Conservation (phyloP, 2,329 filamentous ascomycete species). For the Colletotrichum sp. region DNA sequence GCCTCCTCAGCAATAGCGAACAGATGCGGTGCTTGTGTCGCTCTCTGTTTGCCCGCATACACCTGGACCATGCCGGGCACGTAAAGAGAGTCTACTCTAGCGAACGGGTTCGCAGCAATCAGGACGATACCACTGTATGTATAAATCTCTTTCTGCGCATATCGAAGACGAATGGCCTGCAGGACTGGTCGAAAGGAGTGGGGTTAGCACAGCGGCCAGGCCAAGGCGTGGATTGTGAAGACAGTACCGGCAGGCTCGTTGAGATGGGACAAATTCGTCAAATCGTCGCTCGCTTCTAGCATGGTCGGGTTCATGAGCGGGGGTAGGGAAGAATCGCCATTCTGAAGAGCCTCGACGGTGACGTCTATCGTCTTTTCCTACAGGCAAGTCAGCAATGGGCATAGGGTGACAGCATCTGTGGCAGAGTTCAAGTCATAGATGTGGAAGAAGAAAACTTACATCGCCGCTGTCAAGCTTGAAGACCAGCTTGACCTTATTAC, state of each 20-base stretch:
- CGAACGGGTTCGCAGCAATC: slow-evolving; percentile 98
- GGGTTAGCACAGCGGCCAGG: not conserved
- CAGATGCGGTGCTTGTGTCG: slow-evolving; percentile 95
- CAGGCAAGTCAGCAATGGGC: slow-evolving; percentile 18
- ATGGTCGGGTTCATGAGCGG: slow-evolving; percentile 98
- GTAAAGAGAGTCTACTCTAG: slow-evolving; percentile 95
- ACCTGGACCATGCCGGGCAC: slow-evolving; percentile 99
- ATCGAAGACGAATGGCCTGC: slow-evolving; percentile 96
- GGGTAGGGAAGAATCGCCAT: slow-evolving; percentile 79
- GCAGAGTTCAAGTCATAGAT: not conserved
- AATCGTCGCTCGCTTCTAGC: slow-evolving; percentile 97
- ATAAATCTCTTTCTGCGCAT: slow-evolving; percentile 98
- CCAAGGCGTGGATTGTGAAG: not conserved
- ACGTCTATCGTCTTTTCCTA: slow-evolving; percentile 84
- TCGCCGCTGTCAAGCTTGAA: slow-evolving; percentile 94
- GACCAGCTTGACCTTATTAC: slow-evolving; percentile 84
- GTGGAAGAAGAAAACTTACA: slow-evolving; percentile 53
- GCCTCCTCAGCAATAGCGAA: slow-evolving; percentile 99
- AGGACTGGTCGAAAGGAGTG: slow-evolving; percentile 66
- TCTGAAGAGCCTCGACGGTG: slow-evolving; percentile 76
- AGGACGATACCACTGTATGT: slow-evolving; percentile 99
- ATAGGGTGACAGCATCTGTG: not conserved
- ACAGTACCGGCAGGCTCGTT: slow-evolving; percentile 92
- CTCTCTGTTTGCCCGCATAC: slow-evolving; percentile 95
- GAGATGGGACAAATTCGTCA: slow-evolving; percentile 96